Conservation (phyloP, 2,329 filamentous ascomycete species). For the Diplodia corticola region DNA sequence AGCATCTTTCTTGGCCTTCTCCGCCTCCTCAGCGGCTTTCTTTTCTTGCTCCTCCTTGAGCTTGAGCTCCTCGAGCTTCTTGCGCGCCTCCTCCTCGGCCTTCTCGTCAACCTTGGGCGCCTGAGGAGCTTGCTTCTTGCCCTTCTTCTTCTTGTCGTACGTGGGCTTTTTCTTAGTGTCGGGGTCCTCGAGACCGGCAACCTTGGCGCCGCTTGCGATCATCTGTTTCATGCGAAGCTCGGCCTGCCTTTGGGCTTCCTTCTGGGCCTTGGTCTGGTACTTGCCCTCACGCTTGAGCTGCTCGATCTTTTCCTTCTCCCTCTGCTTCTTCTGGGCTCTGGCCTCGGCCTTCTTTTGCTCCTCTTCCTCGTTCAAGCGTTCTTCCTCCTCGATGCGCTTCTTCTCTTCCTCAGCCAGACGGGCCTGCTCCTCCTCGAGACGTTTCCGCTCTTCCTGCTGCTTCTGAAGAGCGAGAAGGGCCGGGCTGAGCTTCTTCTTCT, state of each 20-base stretch:
- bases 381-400: slow-evolving; percentile 64
- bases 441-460: slow-evolving; percentile 76
- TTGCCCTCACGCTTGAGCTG: slow-evolving; percentile 87
- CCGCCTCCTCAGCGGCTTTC: slow-evolving; percentile 71
- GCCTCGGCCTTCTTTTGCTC: slow-evolving; percentile 69
- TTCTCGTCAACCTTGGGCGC: slow-evolving; percentile 49
- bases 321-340: slow-evolving; percentile 77
- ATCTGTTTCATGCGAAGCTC: slow-evolving; percentile 83
- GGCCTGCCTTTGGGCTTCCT: slow-evolving; percentile 75
- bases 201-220: slow-evolving; percentile 70
- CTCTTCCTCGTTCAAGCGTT: slow-evolving; percentile 67
- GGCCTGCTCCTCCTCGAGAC: slow-evolving; percentile 64
- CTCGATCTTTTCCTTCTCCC: slow-evolving; percentile 82
- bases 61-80: slow-evolving; percentile 57
- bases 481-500: slow-evolving; percentile 86
- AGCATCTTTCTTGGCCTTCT: slow-evolving; percentile 67
- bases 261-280: slow-evolving; percentile 82
- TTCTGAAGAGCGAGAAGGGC: slow-evolving; percentile 73
- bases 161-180: slow-evolving; percentile 73
- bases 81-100: slow-evolving; percentile 57
- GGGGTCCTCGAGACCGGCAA: slow-evolving; percentile 60
- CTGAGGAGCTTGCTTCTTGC: slow-evolving; percentile 58
- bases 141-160: slow-evolving; percentile 73
- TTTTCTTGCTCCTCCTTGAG: slow-evolving; percentile 67
- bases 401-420: slow-evolving; percentile 62